phyloP scores from a whole-genome alignment of 2,329 filamentous ascomycete genomes.

The Madurella mycetomatis region DNA sequence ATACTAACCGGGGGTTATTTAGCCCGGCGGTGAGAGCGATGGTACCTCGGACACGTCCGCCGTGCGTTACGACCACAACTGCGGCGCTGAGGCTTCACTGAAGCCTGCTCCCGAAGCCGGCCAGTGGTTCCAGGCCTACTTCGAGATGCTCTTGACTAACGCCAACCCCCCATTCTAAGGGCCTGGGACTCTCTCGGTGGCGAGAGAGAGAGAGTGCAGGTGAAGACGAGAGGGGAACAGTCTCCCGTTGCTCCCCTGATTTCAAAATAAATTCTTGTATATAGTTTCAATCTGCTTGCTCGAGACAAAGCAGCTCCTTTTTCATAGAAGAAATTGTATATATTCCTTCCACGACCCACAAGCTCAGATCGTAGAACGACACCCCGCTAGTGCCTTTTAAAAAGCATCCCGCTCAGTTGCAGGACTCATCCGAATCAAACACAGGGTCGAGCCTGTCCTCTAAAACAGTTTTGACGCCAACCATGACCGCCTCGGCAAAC shows the following conservation, averaged over 20 bases:
- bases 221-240: no score
- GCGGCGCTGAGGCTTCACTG: conserved; percentile 49
- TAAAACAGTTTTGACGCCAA: conserved; percentile 32
- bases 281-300: no score
- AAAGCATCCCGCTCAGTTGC: not conserved
- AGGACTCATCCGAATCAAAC: conserved; percentile 27
- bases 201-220: no score
- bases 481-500: conserved; percentile 31
- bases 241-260: no score
- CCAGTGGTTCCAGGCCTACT: conserved; percentile 61
- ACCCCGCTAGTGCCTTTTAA: no score
- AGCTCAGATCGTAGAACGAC: no score
- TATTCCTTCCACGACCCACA: no score
- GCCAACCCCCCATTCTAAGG: conserved; percentile 15
- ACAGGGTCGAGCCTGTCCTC: conserved; percentile 31
- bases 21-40: conserved; percentile 57
- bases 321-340: no score
- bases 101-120: conserved; percentile 66
- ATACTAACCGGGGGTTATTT: no score
- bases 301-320: no score
- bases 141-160: conserved; percentile 52
- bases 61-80: conserved; percentile 49
- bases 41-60: conserved; percentile 46
- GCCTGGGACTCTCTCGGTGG: not conserved
- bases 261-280: no score